Conservation (phyloP, 768 basidiomycete species). For the Rhodosporidiobolus odoratus region DNA sequence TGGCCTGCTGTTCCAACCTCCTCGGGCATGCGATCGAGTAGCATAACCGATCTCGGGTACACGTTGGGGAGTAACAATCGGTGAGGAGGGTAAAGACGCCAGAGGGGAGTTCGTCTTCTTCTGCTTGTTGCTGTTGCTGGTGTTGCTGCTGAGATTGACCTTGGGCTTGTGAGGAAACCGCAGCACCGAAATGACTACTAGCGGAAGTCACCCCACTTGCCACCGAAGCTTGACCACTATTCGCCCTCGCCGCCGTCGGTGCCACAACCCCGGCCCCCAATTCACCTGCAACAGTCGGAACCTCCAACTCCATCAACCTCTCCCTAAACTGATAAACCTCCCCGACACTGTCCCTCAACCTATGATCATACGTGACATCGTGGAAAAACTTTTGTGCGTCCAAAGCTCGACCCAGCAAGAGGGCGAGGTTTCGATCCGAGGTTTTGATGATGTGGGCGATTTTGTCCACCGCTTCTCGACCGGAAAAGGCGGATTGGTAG, state of each 20-base stretch:
- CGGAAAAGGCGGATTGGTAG: slow-evolving; percentile 94
- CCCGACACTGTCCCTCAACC: slow-evolving; percentile 74
- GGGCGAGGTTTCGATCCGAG: slow-evolving; percentile 88
- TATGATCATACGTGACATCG: slow-evolving; percentile 97
- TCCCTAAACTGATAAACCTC: slow-evolving; percentile 93
- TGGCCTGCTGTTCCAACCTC: slow-evolving; percentile 74
- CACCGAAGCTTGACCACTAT: too few relatives aligned
- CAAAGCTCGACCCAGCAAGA: slow-evolving; percentile 87
- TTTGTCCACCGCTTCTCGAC: slow-evolving; percentile 92
- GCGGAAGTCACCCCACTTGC: too few relatives aligned
- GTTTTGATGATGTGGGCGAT: slow-evolving; percentile 98
- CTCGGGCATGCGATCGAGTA: slow-evolving; percentile 96
- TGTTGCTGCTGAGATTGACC: not conserved
- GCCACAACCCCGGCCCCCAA: too few relatives aligned
- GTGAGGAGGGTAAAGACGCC: slow-evolving; percentile 95
- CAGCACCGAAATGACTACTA: too few relatives aligned
- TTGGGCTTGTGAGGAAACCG: not conserved
- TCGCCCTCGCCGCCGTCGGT: too few relatives aligned
- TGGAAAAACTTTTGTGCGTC: slow-evolving; percentile 99
- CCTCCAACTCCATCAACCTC: slow-evolving; percentile 47
- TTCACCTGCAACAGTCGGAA: too few relatives aligned
- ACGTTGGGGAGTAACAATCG: slow-evolving; percentile 97
- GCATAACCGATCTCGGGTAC: slow-evolving; percentile 86
- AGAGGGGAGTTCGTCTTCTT: slow-evolving; percentile 58
- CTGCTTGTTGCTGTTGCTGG: slow-evolving; percentile 31